A percentile compares a stretch with the other conserved stretches of the same genome.
These are phyloP conservation scores for Teunomyces stri DNA, from an alignment of 805 yeast species.

Conservation along the genomic window DNA sequence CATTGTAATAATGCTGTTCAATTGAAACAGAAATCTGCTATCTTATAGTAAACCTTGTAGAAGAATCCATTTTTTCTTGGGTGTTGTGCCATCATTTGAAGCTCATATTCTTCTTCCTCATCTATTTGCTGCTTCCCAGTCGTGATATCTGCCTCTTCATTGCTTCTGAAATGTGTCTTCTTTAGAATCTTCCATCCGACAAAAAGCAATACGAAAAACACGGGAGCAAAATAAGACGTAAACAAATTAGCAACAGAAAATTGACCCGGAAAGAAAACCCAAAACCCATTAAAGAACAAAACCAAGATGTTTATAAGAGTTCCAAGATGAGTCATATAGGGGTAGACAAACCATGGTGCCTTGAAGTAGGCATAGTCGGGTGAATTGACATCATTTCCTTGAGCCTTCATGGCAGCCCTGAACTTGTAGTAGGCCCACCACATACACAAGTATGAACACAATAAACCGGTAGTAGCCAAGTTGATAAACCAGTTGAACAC, in stretches of 20 bases:
- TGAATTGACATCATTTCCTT: conserved; percentile 34
- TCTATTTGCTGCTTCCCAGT: conserved; percentile 58
- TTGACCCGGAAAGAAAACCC: conserved; percentile 39
- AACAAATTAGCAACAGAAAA: conserved; percentile 33
- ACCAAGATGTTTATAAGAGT: conserved; percentile 20
- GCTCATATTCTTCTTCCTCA: conserved; percentile 48
- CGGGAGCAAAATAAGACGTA: conserved; percentile 39
- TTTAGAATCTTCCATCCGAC: conserved; percentile 52
- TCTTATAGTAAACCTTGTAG: conserved; percentile 19
- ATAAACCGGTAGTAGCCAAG: conserved; percentile 63
- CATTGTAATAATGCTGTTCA: conserved; percentile 6
- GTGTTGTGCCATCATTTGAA: conserved; percentile 15
- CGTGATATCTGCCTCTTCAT: conserved; percentile 51
- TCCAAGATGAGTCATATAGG: conserved; percentile 52
- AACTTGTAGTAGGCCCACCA: conserved; percentile 52
- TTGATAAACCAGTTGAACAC: conserved; percentile 74
- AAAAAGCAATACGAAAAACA: conserved; percentile 48
- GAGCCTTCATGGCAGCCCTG: conserved; percentile 27
- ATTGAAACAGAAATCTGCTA: conserved; percentile 22
- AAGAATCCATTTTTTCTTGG: conserved; percentile 21
- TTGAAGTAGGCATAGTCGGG: conserved; percentile 27
- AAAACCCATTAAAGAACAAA: conserved; percentile 40
- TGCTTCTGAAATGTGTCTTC: conserved; percentile 44
- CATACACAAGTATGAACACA: conserved; percentile 61
- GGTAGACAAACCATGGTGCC: conserved; percentile 58